A percentile compares a stretch with the other conserved stretches of the same genome.
Evolutionary conservation across 2,329 filamentous ascomycete species (phyloP).

Genomic region (Boeremia lycopersici): DNA sequence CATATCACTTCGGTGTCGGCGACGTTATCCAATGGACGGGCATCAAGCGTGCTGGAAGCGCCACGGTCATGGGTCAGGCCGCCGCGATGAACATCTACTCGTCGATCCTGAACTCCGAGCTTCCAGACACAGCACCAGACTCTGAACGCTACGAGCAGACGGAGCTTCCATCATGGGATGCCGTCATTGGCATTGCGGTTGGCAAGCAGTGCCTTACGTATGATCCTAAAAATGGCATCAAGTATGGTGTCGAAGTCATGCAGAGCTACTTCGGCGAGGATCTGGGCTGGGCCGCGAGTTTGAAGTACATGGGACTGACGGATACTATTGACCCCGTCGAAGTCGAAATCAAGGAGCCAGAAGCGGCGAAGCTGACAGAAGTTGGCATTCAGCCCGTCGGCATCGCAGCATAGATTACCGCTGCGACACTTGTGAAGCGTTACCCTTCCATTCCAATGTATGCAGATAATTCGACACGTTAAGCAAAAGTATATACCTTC

Average conservation of each 20-base stretch:
- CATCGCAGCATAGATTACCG: constrained; percentile 24
- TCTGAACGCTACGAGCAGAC: constrained; percentile 25
- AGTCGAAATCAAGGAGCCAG: constrained; percentile 19
- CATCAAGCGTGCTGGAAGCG: constrained; percentile 78
- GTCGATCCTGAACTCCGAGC: constrained; percentile 44
- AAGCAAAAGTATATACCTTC: background rate
- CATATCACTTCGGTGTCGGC: constrained; percentile 70
- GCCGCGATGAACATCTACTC: constrained; percentile 63
- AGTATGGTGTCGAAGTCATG: constrained; percentile 67
- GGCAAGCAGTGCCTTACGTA: constrained; percentile 73
- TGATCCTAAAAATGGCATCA: constrained; percentile 62
- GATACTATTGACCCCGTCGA: constrained; percentile 40
- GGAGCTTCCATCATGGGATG: constrained; percentile 45
- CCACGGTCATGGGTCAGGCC: constrained; percentile 74
- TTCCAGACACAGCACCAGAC: constrained; percentile 14
- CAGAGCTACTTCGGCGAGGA: constrained; percentile 70
- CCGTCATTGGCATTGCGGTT: constrained; percentile 72
- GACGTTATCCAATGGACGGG: constrained; percentile 75
- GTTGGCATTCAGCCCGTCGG: constrained; percentile 40
- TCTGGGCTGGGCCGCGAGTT: constrained; percentile 57
- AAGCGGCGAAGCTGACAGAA: constrained; percentile 32
- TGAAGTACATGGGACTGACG: constrained; percentile 42
- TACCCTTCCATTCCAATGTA: background rate
- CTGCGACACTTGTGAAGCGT: background rate
- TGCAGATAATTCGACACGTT: background rate